A percentile compares a stretch with the other conserved stretches of the same genome.
phyloP scores from a whole-genome alignment of 805 yeast species.

The Saturnispora kantuleensis region DNA sequence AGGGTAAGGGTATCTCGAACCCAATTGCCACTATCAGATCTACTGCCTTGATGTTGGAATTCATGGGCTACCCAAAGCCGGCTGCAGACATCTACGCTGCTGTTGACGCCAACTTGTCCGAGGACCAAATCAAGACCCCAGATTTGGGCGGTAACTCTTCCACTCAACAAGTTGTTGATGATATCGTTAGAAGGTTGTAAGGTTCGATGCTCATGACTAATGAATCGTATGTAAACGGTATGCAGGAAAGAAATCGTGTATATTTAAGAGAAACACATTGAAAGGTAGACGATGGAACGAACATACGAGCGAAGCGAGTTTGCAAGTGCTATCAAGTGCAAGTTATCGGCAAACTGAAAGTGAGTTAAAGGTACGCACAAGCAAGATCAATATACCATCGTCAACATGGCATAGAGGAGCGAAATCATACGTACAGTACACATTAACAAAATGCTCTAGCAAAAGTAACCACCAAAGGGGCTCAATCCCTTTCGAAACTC shows the following conservation, averaged over 20 bases:
- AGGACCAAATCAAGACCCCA: conserved; percentile 74
- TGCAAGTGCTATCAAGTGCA: too few species aligned
- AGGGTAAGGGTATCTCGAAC: conserved; percentile 88
- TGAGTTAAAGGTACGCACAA: too few species aligned
- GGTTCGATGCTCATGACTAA: not conserved
- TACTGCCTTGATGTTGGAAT: conserved; percentile 93
- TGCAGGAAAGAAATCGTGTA: too few species aligned
- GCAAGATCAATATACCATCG: too few species aligned
- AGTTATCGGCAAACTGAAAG: too few species aligned
- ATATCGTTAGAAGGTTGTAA: conserved; percentile 52
- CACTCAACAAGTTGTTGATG: conserved; percentile 81
- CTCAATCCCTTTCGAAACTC: conserved; percentile 51
- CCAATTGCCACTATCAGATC: conserved; percentile 98
- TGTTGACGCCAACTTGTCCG: conserved; percentile 85
- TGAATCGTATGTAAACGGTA: too few species aligned
- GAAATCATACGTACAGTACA: too few species aligned
- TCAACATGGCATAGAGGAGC: too few species aligned
- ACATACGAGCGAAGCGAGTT: too few species aligned
- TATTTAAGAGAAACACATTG: too few species aligned
- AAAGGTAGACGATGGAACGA: too few species aligned
- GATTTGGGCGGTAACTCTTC: conserved; percentile 89
- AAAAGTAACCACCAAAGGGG: not conserved
- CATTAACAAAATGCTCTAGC: too few species aligned
- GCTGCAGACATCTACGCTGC: conserved; percentile 91
- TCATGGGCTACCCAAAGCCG: conserved; percentile 81